phyloP scores from a whole-genome alignment of 2,329 filamentous ascomycete species.

The Talaromyces sp. region DNA sequence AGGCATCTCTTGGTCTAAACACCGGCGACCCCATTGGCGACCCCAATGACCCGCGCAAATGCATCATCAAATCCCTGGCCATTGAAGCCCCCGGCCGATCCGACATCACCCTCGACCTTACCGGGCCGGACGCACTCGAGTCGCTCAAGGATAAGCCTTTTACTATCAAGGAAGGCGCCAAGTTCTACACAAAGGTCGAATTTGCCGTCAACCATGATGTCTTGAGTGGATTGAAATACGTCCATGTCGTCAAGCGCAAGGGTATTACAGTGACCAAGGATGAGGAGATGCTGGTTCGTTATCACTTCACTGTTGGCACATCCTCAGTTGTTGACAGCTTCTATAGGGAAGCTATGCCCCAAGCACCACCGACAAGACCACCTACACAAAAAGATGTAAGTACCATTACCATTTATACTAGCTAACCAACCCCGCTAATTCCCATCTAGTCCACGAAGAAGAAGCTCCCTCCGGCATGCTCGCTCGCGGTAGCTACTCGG shows the following conservation, averaged over 20 bases:
- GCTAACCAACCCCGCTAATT: neutral
- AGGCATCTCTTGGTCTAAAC: slow-evolving; percentile 85
- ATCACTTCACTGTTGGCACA: neutral
- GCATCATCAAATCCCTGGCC: slow-evolving; percentile 86
- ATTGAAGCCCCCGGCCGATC: slow-evolving; percentile 78
- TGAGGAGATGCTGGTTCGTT: slow-evolving; percentile 91
- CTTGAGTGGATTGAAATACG: slow-evolving; percentile 88
- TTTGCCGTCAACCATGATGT: slow-evolving; percentile 98
- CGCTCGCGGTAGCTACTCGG: slow-evolving; percentile 83
- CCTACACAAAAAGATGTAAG: slow-evolving; percentile 91
- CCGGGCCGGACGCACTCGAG: slow-evolving; percentile 65
- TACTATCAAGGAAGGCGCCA: slow-evolving; percentile 92
- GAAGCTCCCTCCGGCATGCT: slow-evolving; percentile 90
- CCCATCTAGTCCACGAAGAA: slow-evolving; percentile 70
- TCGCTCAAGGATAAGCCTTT: slow-evolving; percentile 88
- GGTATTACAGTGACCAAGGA: slow-evolving; percentile 85
- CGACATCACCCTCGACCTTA: slow-evolving; percentile 87
- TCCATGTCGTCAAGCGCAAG: slow-evolving; percentile 89
- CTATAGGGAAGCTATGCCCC: slow-evolving; percentile 82
- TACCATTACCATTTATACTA: slow-evolving; percentile 1
- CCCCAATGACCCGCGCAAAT: slow-evolving; percentile 78
- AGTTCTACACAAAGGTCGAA: slow-evolving; percentile 88
- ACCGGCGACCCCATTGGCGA: slow-evolving; percentile 67
- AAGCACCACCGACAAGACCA: slow-evolving; percentile 79
- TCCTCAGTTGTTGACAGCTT: neutral